Percentiles rank a stretch among this genome's conserved stretches.
These are phyloP conservation scores for Arxiozyma slooffiae DNA, from an alignment of 1,139 yeast species.

Conservation along the genomic window DNA sequence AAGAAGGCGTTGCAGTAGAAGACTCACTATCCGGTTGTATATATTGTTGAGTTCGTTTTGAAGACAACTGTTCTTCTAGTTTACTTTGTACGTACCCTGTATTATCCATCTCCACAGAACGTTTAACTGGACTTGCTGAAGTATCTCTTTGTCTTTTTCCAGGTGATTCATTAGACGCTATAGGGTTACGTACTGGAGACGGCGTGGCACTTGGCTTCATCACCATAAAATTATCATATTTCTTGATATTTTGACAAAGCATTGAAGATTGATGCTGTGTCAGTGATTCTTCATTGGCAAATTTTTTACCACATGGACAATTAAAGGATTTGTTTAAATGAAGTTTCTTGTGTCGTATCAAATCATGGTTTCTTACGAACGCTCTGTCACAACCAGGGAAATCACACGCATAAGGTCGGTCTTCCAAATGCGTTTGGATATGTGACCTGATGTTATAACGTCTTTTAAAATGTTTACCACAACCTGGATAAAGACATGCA, in stretches of 20 bases:
- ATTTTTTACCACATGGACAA: slow-evolving; percentile 88
- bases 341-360: slow-evolving; percentile 80
- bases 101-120: slow-evolving; percentile 1
- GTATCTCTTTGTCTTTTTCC: slow-evolving; percentile 11
- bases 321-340: slow-evolving; percentile 65
- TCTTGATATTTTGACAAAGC: slow-evolving; percentile 58
- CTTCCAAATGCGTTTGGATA: slow-evolving; percentile 91
- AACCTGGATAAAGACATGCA: slow-evolving; percentile 65
- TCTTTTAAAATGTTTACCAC: slow-evolving; percentile 78
- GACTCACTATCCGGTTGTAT: background rate
- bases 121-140: background rate
- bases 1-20: background rate
- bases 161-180: slow-evolving; percentile 22
- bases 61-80: slow-evolving; percentile 2
- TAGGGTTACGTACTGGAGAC: slow-evolving; percentile 21
- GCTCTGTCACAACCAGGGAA: slow-evolving; percentile 53
- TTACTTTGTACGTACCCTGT: background rate
- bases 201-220: slow-evolving; percentile 31
- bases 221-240: background rate
- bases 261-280: slow-evolving; percentile 69
- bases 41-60: background rate
- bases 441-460: slow-evolving; percentile 90
- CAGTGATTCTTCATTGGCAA: slow-evolving; percentile 82
- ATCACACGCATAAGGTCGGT: slow-evolving; percentile 71
- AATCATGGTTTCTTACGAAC: slow-evolving; percentile 82